Conservation (phyloP, 2,329 filamentous ascomycete genomes). For the Scortechinia acanthostroma region DNA sequence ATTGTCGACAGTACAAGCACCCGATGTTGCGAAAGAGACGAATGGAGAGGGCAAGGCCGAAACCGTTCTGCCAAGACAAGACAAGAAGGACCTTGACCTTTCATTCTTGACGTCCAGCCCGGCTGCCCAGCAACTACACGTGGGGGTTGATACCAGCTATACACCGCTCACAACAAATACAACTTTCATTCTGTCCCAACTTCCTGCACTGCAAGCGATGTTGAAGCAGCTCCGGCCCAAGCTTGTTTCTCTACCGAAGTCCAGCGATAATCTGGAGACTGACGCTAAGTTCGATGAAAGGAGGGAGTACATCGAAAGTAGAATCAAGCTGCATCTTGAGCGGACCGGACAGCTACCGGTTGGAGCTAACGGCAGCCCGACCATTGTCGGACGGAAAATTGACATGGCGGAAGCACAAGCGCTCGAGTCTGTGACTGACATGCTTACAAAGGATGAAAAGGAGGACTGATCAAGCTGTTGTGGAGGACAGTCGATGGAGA, state of each 20-base stretch:
- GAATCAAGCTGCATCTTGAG: conserved; percentile 43
- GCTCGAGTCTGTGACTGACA: background rate
- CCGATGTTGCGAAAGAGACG: background rate
- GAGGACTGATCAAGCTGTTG: too few relatives aligned
- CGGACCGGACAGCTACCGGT: conserved; percentile 25
- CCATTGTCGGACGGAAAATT: conserved; percentile 24
- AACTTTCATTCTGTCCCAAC: conserved; percentile 46
- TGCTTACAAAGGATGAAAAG: background rate
- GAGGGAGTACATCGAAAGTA: conserved; percentile 47
- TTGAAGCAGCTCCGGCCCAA: conserved; percentile 41
- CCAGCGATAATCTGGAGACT: conserved; percentile 16
- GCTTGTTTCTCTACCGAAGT: conserved; percentile 25
- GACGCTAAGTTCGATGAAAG: conserved; percentile 36
- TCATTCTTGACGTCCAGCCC: conserved; percentile 41
- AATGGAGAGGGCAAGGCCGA: too few relatives aligned
- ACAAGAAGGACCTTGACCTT: background rate
- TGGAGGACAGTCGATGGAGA: too few relatives aligned
- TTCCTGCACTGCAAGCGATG: conserved; percentile 46
- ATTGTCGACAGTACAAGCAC: conserved; percentile 12
- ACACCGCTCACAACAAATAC: conserved; percentile 31
- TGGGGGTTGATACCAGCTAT: conserved; percentile 7
- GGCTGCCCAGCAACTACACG: background rate
- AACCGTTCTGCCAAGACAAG: too few relatives aligned
- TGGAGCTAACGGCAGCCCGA: conserved; percentile 18
- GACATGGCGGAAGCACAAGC: conserved; percentile 7